Evolutionary conservation across 768 basidiomycete genomes (phyloP), one percentile per base, ranked within the genome.

Genomic region (Kwoniella heveanensis): DNA sequence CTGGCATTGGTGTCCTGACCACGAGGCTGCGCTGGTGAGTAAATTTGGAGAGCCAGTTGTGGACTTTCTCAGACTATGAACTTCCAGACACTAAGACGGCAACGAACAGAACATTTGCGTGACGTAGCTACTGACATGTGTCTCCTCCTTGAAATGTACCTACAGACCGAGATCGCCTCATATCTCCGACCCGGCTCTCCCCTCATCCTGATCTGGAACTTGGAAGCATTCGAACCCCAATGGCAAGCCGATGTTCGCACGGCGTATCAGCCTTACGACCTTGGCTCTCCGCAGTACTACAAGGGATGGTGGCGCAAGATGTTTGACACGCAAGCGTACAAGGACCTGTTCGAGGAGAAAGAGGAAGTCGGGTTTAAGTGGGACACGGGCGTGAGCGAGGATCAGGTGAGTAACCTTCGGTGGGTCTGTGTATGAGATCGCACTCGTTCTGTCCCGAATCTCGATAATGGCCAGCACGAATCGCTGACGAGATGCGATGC

Each of bases 1-100:
- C 17, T 96, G 88, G 79, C 94, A 97, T 81, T 97, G 94, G 94
- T 73, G 74, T 70, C 88, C 88, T 10, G 85, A 93, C 76, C 88
- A 87, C 74, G 84, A 86, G 50, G 83, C 82, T 56, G 91, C 93
- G 0, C 83, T 86, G 21, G 81, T 81, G 69, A 68, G 79, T 77
- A 22, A 17, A n/a, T 15, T 19, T 25, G n/a, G n/a, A n/a, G n/a
- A n/a, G n/a, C n/a, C n/a, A n/a, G n/a, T n/a, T n/a, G n/a, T n/a
- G n/a, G n/a, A n/a, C n/a, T n/a, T n/a, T n/a, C n/a, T n/a, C n/a
- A n/a, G n/a, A n/a, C n/a, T n/a, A n/a, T n/a, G n/a, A n/a, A n/a
- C n/a, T n/a, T n/a, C n/a, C n/a, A n/a, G n/a, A n/a, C n/a, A n/a
- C n/a, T n/a, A n/a, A n/a, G n/a, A n/a, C n/a, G n/a, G n/a, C n/a